A percentile compares a stretch with the other conserved stretches of the same genome.
Conservation (phyloP, 805 yeast genomes). For the Candida vartiovaarae region DNA sequence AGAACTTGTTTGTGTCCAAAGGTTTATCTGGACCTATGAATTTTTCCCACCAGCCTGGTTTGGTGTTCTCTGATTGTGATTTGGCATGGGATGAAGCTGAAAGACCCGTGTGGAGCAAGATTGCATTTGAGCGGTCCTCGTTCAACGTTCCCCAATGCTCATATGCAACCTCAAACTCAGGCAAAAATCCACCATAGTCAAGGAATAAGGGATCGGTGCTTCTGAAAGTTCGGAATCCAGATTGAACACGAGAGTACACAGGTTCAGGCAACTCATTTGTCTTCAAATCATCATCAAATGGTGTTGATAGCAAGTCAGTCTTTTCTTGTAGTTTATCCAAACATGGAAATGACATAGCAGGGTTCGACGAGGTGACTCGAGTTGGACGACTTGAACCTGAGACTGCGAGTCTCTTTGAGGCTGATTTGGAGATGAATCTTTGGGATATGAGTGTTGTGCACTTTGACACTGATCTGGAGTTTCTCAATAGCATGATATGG, state of each 20-base stretch:
- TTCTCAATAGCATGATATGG: background rate
- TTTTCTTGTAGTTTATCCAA: slow-evolving; percentile 67
- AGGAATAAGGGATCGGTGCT: slow-evolving; percentile 55
- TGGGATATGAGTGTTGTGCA: background rate
- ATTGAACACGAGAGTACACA: slow-evolving; percentile 58
- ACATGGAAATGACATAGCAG: slow-evolving; percentile 60
- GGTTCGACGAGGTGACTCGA: slow-evolving; percentile 9
- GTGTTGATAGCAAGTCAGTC: slow-evolving; percentile 25
- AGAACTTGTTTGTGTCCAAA: slow-evolving; percentile 74
- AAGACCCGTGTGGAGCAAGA: slow-evolving; percentile 81
- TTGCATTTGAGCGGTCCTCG: slow-evolving; percentile 56
- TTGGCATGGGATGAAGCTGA: slow-evolving; percentile 93
- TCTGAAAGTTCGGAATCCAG: slow-evolving; percentile 58
- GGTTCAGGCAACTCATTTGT: slow-evolving; percentile 73
- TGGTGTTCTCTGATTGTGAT: slow-evolving; percentile 61
- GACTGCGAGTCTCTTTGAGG: slow-evolving; percentile 3
- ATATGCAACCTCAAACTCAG: slow-evolving; percentile 76
- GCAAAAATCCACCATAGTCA: slow-evolving; percentile 77
- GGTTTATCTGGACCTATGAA: slow-evolving; percentile 80
- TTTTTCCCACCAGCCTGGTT: slow-evolving; percentile 93
- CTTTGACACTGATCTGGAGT: background rate
- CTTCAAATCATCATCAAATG: slow-evolving; percentile 8
- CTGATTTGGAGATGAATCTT: slow-evolving; percentile 8
- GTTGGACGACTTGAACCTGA: slow-evolving; percentile 1
- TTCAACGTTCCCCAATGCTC: slow-evolving; percentile 87